Percentiles rank a stretch among this genome's conserved stretches.
Conservation (phyloP, 495 filamentous ascomycete genomes). For the Diplogelasinospora grovesii region DNA sequence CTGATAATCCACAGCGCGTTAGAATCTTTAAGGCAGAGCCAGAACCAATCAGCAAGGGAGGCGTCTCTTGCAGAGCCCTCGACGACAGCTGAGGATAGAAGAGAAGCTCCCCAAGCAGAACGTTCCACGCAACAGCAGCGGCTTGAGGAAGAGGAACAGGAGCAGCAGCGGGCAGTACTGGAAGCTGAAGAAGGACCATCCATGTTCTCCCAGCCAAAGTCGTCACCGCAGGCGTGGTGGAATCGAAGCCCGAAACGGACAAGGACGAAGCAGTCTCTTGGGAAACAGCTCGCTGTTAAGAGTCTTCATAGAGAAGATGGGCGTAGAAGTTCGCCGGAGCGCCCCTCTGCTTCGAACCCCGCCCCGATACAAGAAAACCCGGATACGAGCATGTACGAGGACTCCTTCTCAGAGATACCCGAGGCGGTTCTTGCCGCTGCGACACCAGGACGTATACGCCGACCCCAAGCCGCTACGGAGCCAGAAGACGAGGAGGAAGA, state of each 20-base stretch:
- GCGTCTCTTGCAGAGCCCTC: not conserved
- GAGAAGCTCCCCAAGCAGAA: conserved; percentile 7
- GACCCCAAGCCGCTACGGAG: conserved; percentile 4
- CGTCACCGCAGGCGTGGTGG: conserved; percentile 7
- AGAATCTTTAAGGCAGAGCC: conserved; percentile 34
- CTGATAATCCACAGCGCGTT: conserved; percentile 38
- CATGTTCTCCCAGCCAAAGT: conserved; percentile 7
- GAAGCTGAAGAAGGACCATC: conserved; percentile 5
- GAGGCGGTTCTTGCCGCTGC: conserved; percentile 40
- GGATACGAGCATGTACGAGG: conserved; percentile 35
- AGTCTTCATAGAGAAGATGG: conserved; percentile 9
- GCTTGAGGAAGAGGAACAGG: not conserved
- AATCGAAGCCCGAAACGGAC: conserved; percentile 17
- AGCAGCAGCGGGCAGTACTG: not conserved
- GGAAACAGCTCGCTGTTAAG: conserved; percentile 18
- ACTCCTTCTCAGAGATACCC: conserved; percentile 48
- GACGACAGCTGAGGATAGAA: not conserved
- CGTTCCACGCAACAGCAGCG: not conserved
- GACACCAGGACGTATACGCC: conserved; percentile 32
- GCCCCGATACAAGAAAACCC: conserved; percentile 11
- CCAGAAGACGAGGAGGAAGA: conserved; percentile 1
- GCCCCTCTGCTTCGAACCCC: conserved; percentile 4
- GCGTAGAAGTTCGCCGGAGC: conserved; percentile 4
- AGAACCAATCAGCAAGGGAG: conserved; percentile 11
- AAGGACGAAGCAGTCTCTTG: conserved; percentile 16